Evolutionary conservation across 2,329 filamentous ascomycete genomes (phyloP), one percentile per base, ranked within the genome.

Genomic region (Capronia coronata): DNA sequence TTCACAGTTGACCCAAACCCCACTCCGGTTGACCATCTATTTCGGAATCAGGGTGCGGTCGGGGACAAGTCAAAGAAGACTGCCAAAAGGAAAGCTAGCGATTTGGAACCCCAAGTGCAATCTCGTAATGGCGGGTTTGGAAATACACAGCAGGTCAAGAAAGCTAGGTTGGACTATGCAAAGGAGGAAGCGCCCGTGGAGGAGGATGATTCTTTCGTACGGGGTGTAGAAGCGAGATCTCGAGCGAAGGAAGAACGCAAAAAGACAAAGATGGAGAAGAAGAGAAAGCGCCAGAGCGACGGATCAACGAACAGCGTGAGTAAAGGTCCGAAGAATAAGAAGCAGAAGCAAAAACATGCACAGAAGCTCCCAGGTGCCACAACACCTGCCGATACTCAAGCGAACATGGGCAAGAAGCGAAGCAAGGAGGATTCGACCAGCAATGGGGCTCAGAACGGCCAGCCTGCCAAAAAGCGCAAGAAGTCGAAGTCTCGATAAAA

Each of bases 221-320:
- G 56, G 29, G 71, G 73, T 38, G 72, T 75, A 0, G 69, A 72
- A 48, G 66, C 66, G 18, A 62, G 69, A 16, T 49, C 73, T 25
- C 64, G 63, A 38, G 67, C 71, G 38, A 72, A 68, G 49, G 70
- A 71, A 48, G 66, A 70, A 43, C 61, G 59, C 10, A 66, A 68
- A 14, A 63, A 63, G 39, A 50, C 63, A 2, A 67, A 65, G 39
- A 52, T 61, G 3, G 65, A 68, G 35, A 67, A 63, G 65, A 73
- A 67, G 57, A 66, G 58, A 59, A 68, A 71, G 52, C 63, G 71
- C 39, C 46, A 47, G 14, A 49, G 56, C 5, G 58, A 60, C 18
- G 45, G 58, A 25, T 34, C 49, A 10, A 52, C 56, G 6, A 41
- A 58, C 1, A 60, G 61, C 22, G 41, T 13, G 19, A 37, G 7